These are phyloP conservation scores for Vitis hybrid DNA, from an alignment of 177 flowering plant species.

Conservation along the genomic window DNA sequence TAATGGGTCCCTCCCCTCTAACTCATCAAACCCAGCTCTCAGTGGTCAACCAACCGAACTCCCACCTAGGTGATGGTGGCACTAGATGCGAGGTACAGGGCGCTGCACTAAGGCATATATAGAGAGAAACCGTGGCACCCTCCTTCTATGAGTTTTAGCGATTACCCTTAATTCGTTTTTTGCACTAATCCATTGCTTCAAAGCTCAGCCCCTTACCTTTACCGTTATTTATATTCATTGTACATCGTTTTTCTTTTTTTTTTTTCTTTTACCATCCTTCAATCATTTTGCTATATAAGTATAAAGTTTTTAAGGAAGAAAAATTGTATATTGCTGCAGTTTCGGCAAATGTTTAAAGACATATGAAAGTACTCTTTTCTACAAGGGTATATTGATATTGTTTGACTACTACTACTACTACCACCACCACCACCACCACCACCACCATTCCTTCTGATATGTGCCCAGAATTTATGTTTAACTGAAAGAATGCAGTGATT, in stretches of 20 bases:
- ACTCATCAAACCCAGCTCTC: slow-evolving; percentile 50
- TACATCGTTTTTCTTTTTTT: neutral
- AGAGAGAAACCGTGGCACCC: neutral
- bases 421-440: no score
- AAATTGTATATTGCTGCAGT: neutral
- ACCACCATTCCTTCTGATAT: no score
- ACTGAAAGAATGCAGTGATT: no score
- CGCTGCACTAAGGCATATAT: neutral
- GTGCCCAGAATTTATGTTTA: no score
- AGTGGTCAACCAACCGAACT: slow-evolving; percentile 60
- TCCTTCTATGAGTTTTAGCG: neutral
- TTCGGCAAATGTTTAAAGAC: neutral
- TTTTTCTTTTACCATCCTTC: neutral
- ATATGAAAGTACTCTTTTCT: neutral
- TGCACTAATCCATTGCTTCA: neutral
- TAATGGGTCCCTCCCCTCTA: slow-evolving; percentile 49
- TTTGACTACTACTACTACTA: no score
- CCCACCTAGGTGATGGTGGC: slow-evolving; percentile 45
- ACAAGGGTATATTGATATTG: no score
- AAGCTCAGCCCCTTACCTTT: neutral
- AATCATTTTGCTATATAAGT: neutral
- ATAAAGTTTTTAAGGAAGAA: neutral
- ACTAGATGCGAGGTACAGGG: neutral
- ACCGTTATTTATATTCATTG: neutral
- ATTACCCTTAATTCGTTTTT: neutral